A percentile compares a stretch with the other conserved stretches of the same genome.
These are phyloP conservation scores for Penicillium carneum DNA, from an alignment of 2,329 filamentous ascomycete species.

Conservation along the genomic window DNA sequence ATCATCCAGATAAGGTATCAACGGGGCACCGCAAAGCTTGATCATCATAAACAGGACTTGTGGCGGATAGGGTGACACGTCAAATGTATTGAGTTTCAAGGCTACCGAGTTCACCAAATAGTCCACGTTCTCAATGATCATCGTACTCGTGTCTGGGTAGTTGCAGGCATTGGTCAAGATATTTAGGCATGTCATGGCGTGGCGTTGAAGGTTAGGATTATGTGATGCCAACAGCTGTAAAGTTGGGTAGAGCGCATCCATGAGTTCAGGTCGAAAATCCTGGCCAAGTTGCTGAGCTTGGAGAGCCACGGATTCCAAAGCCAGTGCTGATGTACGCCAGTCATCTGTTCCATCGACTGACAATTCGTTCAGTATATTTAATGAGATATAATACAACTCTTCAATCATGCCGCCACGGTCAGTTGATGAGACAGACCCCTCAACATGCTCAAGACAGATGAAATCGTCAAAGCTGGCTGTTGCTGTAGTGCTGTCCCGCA, in stretches of 20 bases:
- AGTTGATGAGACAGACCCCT: slow-evolving; percentile 36
- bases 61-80: slow-evolving; percentile 88
- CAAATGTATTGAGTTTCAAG: slow-evolving; percentile 86
- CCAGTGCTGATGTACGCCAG: slow-evolving; percentile 78
- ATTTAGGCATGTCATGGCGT: slow-evolving; percentile 84
- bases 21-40: slow-evolving; percentile 76
- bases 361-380: slow-evolving; percentile 50
- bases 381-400: slow-evolving; percentile 54
- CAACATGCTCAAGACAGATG: slow-evolving; percentile 61
- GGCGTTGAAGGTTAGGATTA: slow-evolving; percentile 71
- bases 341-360: slow-evolving; percentile 58
- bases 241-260: slow-evolving; percentile 91
- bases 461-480: slow-evolving; percentile 70
- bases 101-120: slow-evolving; percentile 95
- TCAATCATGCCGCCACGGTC: slow-evolving; percentile 50
- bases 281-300: slow-evolving; percentile 71
- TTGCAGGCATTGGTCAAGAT: slow-evolving; percentile 76
- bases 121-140: slow-evolving; percentile 90
- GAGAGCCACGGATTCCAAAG: slow-evolving; percentile 80
- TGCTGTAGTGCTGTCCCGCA: slow-evolving; percentile 62
- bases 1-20: slow-evolving; percentile 91
- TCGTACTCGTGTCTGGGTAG: slow-evolving; percentile 74
- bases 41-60: slow-evolving; percentile 96
- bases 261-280: slow-evolving; percentile 81
- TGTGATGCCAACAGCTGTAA: slow-evolving; percentile 82